Evolutionary conservation across 1,284 basidiomycete genomes (phyloP).

Genomic region (Cutaneotrichosporon dermatis): DNA sequence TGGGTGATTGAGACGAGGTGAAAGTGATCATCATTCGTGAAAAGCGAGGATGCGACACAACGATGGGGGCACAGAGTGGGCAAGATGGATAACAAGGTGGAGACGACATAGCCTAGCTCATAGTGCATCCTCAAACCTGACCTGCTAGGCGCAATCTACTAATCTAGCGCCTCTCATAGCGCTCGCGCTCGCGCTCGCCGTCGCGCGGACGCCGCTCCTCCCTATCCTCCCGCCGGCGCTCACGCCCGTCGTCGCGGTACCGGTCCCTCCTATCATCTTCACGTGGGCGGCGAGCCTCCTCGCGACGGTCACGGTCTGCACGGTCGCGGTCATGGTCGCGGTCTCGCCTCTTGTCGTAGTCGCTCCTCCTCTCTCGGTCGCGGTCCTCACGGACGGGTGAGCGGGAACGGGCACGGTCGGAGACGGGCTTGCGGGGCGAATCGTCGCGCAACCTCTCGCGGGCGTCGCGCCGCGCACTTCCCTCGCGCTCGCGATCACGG

Average conservation of each 20-base stretch:
- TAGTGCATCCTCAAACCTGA: not conserved
- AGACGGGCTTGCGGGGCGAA: not conserved
- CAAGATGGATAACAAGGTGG: too few relatives aligned
- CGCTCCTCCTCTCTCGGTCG: not conserved
- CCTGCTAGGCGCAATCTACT: too few relatives aligned
- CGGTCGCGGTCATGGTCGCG: not conserved
- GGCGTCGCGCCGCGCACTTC: not conserved
- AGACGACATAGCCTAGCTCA: not conserved
- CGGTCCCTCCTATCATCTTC: constrained; percentile 1
- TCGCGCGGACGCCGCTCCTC: not conserved
- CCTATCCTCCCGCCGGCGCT: not conserved
- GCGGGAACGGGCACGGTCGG: not conserved
- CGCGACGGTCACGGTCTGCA: not conserved
- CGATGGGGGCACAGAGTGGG: too few relatives aligned
- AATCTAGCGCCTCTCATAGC: not conserved
- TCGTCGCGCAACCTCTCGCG: not conserved
- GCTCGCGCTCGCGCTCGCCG: constrained; percentile 2
- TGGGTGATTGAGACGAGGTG: too few relatives aligned
- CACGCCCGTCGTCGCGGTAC: not conserved
- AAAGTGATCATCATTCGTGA: too few relatives aligned
- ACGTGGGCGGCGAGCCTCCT: not conserved
- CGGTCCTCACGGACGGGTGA: constrained; percentile 4
- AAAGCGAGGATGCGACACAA: too few relatives aligned
- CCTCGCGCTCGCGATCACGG: not conserved
- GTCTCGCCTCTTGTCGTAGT: not conserved